These are phyloP conservation scores for Cladosporium sp. DNA, from an alignment of 2,329 filamentous ascomycete genomes.

Conservation along the genomic window DNA sequence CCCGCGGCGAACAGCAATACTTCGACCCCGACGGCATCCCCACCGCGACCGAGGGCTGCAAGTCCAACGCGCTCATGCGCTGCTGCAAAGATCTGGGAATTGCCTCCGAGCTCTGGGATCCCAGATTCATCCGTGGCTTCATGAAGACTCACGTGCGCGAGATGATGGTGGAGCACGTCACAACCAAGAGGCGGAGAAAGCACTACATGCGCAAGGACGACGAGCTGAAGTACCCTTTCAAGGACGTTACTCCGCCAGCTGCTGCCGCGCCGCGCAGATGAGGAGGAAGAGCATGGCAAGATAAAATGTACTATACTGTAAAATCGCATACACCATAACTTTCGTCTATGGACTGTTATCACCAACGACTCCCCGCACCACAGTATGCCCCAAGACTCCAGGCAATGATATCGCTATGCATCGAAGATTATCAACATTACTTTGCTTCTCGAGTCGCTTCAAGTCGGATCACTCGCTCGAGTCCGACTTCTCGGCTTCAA, in stretches of 20 bases:
- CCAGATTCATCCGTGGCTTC: conserved; percentile 82
- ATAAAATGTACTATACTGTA: neutral
- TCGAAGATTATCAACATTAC: neutral
- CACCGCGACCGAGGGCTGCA: conserved; percentile 93
- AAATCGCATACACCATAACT: neutral
- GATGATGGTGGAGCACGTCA: conserved; percentile 84
- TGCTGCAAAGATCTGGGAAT: conserved; percentile 98
- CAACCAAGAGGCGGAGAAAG: conserved; percentile 86
- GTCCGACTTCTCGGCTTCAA: neutral
- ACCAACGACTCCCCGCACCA: neutral
- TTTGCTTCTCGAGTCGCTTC: neutral
- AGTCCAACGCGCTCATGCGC: conserved; percentile 95
- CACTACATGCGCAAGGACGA: conserved; percentile 86
- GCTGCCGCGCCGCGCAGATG: neutral
- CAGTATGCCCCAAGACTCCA: neutral
- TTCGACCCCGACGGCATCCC: conserved; percentile 88
- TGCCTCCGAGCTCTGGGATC: conserved; percentile 95
- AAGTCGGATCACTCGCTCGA: neutral
- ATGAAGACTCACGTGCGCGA: conserved; percentile 74
- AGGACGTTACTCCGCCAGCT: conserved; percentile 44
- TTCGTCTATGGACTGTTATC: neutral
- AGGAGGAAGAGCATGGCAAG: neutral
- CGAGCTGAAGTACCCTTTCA: conserved; percentile 66
- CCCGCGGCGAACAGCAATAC: conserved; percentile 91
- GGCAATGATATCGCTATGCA: neutral